A percentile compares a stretch with the other conserved stretches of the same genome.
Evolutionary conservation across 805 yeast species (phyloP).

Genomic region (Saturnispora sekii): DNA sequence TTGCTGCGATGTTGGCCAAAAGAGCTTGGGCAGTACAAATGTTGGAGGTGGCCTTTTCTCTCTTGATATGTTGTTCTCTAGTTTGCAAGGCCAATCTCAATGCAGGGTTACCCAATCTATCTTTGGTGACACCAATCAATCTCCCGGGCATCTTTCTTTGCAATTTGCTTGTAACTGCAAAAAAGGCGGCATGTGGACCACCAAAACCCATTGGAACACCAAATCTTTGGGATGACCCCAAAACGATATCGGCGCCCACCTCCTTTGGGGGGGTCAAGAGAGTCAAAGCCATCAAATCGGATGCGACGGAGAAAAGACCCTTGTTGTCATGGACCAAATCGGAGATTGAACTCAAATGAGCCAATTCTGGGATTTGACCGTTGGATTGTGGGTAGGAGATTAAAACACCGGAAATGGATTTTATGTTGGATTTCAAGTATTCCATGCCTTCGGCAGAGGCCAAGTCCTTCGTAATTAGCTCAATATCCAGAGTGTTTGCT

Average conservation of each 20-base stretch:
- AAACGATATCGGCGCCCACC: conserved; percentile 85
- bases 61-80: conserved; percentile 94
- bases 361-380: conserved; percentile 50
- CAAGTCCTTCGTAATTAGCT: conserved; percentile 49
- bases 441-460: conserved; percentile 32
- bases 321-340: conserved; percentile 59
- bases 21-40: conserved; percentile 98
- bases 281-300: conserved; percentile 86
- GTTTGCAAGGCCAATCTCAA: conserved; percentile 91
- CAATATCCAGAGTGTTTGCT: conserved; percentile 64
- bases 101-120: conserved; percentile 83
- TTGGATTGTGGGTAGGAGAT: conserved; percentile 88
- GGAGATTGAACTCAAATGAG: conserved; percentile 45
- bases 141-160: conserved; percentile 96
- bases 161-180: conserved; percentile 71
- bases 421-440: conserved; percentile 27
- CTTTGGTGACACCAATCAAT: conserved; percentile 87
- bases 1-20: conserved; percentile 89
- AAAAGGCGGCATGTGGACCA: conserved; percentile 98
- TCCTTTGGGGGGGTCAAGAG: conserved; percentile 73
- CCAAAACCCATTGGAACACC: conserved; percentile 98
- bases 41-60: conserved; percentile 96
- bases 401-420: conserved; percentile 62
- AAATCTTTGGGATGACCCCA: conserved; percentile 90
- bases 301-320: conserved; percentile 76